Conservation (phyloP, 768 basidiomycete species). For the Suillus hirtellus region DNA sequence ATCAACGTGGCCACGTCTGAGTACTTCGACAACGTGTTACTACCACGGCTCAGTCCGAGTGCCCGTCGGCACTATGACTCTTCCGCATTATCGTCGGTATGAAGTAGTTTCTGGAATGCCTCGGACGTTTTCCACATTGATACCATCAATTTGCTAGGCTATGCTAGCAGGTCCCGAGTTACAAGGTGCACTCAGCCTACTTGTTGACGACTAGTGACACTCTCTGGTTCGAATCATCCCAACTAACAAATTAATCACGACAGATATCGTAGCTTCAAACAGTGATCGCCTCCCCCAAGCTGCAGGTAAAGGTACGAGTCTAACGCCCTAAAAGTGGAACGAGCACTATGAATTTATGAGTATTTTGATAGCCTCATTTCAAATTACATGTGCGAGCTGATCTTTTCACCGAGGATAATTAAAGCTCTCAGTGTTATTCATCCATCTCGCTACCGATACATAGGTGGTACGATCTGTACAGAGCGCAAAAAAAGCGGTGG, state of each 20-base stretch:
- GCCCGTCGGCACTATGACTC: too few species aligned
- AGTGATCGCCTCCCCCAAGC: conserved; percentile 51
- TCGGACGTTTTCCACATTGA: too few species aligned
- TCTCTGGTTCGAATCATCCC: background rate
- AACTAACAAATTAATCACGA: conserved; percentile 1
- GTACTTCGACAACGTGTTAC: too few species aligned
- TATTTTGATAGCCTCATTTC: conserved; percentile 82
- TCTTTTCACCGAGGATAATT: conserved; percentile 70
- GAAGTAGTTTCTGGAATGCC: too few species aligned
- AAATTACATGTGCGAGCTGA: conserved; percentile 93
- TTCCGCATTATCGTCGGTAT: too few species aligned
- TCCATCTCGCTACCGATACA: background rate
- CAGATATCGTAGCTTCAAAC: conserved; percentile 40
- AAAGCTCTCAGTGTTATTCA: conserved; percentile 28
- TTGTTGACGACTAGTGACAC: too few species aligned
- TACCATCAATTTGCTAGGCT: too few species aligned
- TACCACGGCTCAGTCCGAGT: too few species aligned
- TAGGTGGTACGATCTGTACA: conserved; percentile 90
- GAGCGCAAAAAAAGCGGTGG: conserved; percentile 67
- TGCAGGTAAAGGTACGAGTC: conserved; percentile 54
- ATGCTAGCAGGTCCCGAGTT: too few species aligned
- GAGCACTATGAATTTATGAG: conserved; percentile 35
- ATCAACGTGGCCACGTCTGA: too few species aligned
- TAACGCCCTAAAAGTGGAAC: conserved; percentile 1
- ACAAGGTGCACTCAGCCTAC: too few species aligned